These are phyloP conservation scores for Rauvolfia tetraphylla DNA, from an alignment of 257 asterid species.

Conservation along the genomic window DNA sequence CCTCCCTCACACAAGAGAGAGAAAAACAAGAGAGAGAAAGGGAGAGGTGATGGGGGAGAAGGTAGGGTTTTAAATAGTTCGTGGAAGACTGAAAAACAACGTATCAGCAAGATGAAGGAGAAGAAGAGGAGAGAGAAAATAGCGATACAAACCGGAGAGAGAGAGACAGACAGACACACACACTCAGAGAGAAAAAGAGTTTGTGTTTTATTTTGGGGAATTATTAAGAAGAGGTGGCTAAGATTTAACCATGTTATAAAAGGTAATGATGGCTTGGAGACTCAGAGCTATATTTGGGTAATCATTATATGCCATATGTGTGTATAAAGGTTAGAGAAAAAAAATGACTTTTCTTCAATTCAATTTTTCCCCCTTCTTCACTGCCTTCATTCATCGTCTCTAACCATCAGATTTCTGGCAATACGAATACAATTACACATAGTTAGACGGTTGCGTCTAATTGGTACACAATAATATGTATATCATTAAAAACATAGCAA, in stretches of 20 bases:
- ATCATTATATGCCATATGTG: slow-evolving; percentile 28
- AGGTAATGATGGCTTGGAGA: slow-evolving; percentile 54
- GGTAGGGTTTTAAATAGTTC: slow-evolving; percentile 32
- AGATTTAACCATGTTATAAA: slow-evolving; percentile 38
- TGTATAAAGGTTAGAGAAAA: slow-evolving; percentile 5
- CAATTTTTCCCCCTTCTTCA: not conserved
- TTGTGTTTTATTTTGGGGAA: slow-evolving; percentile 35
- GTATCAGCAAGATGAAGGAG: not conserved
- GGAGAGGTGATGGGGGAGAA: not conserved
- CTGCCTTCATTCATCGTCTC: no score
- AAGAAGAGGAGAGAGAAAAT: slow-evolving; percentile 9
- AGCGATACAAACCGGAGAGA: not conserved
- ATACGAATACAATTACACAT: no score
- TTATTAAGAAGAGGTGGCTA: slow-evolving; percentile 34
- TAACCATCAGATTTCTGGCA: no score
- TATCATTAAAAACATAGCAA: no score
- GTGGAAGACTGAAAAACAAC: slow-evolving; percentile 23
- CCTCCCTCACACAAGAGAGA: slow-evolving; percentile 22
- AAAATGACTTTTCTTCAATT: not conserved
- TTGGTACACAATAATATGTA: no score
- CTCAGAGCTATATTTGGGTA: slow-evolving; percentile 32
- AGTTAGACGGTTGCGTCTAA: no score
- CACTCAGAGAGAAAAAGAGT: not conserved
- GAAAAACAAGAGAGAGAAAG: slow-evolving; percentile 10
- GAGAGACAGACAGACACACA: not conserved